phyloP scores from a whole-genome alignment of 345 rosid species.

The Ricinus communis region DNA sequence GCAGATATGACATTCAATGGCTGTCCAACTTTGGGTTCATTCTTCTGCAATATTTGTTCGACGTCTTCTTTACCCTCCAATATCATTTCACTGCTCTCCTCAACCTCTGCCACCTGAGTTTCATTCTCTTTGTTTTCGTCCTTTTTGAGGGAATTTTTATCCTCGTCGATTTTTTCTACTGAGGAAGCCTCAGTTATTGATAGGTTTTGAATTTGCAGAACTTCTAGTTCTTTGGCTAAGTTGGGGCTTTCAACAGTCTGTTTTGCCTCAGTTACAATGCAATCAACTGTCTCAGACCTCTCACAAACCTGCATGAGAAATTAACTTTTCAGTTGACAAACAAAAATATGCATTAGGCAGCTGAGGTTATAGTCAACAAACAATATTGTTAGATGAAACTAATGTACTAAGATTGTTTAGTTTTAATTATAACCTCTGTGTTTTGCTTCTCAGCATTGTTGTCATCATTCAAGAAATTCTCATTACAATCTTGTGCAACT shows the following conservation, averaged over 20 bases:
- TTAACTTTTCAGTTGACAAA: not conserved
- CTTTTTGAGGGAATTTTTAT: not conserved
- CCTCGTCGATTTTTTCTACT: not conserved
- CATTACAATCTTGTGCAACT: not conserved
- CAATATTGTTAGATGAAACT: not conserved
- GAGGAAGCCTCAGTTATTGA: not conserved
- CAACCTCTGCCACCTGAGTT: not conserved
- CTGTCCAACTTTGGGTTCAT: not conserved
- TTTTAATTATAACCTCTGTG: conserved; percentile 17
- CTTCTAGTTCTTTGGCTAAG: not conserved
- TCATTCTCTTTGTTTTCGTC: not conserved
- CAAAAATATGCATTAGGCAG: not conserved
- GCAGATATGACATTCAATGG: not conserved
- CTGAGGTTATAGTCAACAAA: too few relatives aligned
- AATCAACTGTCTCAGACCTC: not conserved
- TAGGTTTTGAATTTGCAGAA: not conserved
- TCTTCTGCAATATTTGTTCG: not conserved
- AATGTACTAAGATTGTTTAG: not conserved
- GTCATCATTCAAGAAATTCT: conserved; percentile 16
- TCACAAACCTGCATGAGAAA: not conserved
- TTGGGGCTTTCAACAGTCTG: not conserved
- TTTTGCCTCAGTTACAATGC: not conserved
- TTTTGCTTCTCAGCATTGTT: conserved; percentile 1
- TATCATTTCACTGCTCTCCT: not conserved
- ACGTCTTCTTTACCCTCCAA: not conserved